Base-by-base conservation (phyloP, 805 yeast genomes). In the Ascoidea asiatica region DNA sequence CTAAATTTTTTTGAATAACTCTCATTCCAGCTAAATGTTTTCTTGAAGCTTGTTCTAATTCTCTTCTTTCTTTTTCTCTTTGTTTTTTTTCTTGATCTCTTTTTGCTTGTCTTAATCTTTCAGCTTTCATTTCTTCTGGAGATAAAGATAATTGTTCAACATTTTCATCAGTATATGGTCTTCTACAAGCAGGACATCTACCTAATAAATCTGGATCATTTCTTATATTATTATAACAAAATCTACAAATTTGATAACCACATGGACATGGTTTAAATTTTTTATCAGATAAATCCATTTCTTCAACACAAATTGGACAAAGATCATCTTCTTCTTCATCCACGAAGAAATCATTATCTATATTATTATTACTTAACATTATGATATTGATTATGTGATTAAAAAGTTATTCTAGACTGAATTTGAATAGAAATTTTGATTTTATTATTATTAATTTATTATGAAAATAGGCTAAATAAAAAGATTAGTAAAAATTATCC, bases 231-330 rank as follows among this genome's bases (percentile, higher is more conserved):
- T 92, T 92, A 70, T 90, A 92, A 63, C 99, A 92, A 60, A 92
- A 92, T 70, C 90, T 97, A 62, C 99, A 92, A 47, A 92, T 85
- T 61, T 94, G 97, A 58, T 92, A 92, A 18, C 99, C 99, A 67
- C 99, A 92, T 1, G 97, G 97, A 69, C 99, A 92, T n/a, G 99
- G 99, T 62, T 83, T 87, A 71, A 92, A 92, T 66, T 88, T 86
- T 58, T 84, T 87, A 64, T 92, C 98, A 17, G 95, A 83, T 41
- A 90, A 79, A 63, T 92, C 99, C 88, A 92, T 81, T 60, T 92
- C 97, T 64, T 92, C 99, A 57, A 89, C 90, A 68, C 99, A 92
- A 50, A 92, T 75, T 46, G 98, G 98, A 65, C 95, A 67, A 38
- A 54, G 56, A 43, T 57, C 64, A 39, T 59, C 65, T 45, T 59